These are phyloP conservation scores for Salix suchowensis DNA, from an alignment of 345 rosid species.

Conservation along the genomic window DNA sequence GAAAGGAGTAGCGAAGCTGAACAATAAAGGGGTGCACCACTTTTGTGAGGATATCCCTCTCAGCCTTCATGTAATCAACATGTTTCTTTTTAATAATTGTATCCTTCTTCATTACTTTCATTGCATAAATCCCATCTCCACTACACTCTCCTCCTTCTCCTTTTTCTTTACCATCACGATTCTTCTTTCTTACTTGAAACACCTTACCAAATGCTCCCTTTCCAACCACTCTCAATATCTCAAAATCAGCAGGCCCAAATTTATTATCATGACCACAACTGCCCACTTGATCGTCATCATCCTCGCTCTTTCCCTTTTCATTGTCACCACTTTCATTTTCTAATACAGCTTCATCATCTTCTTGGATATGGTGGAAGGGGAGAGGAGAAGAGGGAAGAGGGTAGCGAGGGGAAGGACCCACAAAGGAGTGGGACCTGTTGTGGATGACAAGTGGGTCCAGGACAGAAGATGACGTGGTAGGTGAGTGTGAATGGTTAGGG, in stretches of 20 bases:
- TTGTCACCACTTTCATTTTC: constrained; percentile 22
- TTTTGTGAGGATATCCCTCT: constrained; percentile 68
- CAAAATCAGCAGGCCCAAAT: constrained; percentile 58
- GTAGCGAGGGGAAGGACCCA: constrained; percentile 75
- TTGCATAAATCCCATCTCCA: constrained; percentile 61
- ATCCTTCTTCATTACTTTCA: constrained; percentile 75
- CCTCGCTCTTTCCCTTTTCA: not conserved
- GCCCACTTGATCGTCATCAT: not conserved
- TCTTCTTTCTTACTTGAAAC: constrained; percentile 54
- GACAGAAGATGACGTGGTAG: constrained; percentile 18
- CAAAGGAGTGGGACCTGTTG: constrained; percentile 64
- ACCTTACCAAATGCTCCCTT: constrained; percentile 73
- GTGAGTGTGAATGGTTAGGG: constrained; percentile 21
- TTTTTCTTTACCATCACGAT: not conserved
- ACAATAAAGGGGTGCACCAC: constrained; percentile 65
- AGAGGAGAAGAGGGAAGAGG: constrained; percentile 38
- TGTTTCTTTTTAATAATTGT: constrained; percentile 64
- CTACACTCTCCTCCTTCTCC: constrained; percentile 1
- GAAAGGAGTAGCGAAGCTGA: constrained; percentile 71
- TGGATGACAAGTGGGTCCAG: constrained; percentile 53
- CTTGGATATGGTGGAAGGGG: constrained; percentile 43
- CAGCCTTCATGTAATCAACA: constrained; percentile 74
- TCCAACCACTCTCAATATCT: constrained; percentile 60
- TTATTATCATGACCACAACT: not conserved
- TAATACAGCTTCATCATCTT: constrained; percentile 19